A percentile compares a stretch with the other conserved stretches of the same genome.
Evolutionary conservation across 768 basidiomycete genomes (phyloP).

Genomic region (Pleurotus eryngii): DNA sequence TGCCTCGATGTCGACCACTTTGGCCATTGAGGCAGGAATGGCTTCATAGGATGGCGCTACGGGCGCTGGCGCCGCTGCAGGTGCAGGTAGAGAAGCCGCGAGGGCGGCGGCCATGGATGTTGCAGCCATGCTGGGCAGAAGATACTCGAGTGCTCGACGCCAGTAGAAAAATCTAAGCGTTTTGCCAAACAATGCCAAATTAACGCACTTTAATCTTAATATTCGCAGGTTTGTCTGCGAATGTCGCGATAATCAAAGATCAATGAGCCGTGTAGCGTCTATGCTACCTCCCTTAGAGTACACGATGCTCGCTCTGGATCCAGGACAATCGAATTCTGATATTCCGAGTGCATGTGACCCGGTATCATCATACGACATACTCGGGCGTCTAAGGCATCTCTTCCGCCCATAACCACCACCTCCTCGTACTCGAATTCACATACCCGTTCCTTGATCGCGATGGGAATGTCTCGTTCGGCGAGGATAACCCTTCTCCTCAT

Average conservation of each 20-base stretch:
- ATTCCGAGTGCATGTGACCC: too few relatives aligned
- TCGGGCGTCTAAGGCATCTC: too few relatives aligned
- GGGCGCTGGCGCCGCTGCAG: slow-evolving; percentile 56
- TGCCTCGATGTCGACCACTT: slow-evolving; percentile 90
- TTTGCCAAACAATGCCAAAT: slow-evolving; percentile 30
- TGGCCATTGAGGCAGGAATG: slow-evolving; percentile 90
- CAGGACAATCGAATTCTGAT: too few relatives aligned
- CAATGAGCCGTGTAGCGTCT: too few relatives aligned
- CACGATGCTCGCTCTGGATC: too few relatives aligned
- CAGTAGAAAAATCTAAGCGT: slow-evolving; percentile 19
- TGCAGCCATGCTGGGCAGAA: slow-evolving; percentile 49
- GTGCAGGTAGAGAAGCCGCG: slow-evolving; percentile 77
- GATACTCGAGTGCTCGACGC: slow-evolving; percentile 1
- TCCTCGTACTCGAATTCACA: too few relatives aligned
- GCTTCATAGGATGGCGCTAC: slow-evolving; percentile 74
- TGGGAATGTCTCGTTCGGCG: slow-evolving; percentile 61
- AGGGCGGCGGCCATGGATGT: slow-evolving; percentile 92
- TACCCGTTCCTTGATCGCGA: slow-evolving; percentile 13
- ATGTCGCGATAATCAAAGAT: too few relatives aligned
- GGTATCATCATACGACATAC: too few relatives aligned
- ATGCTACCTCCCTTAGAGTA: too few relatives aligned
- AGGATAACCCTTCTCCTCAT: slow-evolving; percentile 73
- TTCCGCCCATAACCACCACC: too few relatives aligned
- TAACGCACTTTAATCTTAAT: slow-evolving; percentile 1
- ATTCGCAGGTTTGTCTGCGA: too few relatives aligned